phyloP scores from a whole-genome alignment of 805 yeast genomes.

The Nakazawaea laoshanensis region DNA sequence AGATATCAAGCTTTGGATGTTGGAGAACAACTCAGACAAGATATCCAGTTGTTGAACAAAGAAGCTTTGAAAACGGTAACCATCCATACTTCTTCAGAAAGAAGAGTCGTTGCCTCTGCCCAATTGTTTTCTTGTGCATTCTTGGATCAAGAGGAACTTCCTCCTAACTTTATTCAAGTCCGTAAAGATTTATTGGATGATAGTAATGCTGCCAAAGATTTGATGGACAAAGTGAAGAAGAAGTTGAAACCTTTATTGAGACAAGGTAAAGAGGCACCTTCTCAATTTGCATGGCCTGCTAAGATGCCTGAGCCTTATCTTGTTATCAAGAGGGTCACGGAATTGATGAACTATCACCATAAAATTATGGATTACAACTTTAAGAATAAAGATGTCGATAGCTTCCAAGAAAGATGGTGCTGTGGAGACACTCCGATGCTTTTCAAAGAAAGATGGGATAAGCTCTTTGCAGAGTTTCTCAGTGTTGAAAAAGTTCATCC shows the following conservation, averaged over 20 bases:
- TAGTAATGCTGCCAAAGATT: slow-evolving; percentile 94
- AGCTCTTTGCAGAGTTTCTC: slow-evolving; percentile 83
- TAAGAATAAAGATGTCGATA: slow-evolving; percentile 51
- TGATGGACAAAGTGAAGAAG: slow-evolving; percentile 97
- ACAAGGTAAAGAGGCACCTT: slow-evolving; percentile 95
- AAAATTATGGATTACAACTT: slow-evolving; percentile 78
- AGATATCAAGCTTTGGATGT: slow-evolving; percentile 88
- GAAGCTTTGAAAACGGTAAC: slow-evolving; percentile 79
- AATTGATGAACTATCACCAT: slow-evolving; percentile 87
- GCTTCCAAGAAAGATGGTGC: slow-evolving; percentile 83
- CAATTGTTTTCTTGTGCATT: slow-evolving; percentile 73
- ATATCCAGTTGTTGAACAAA: slow-evolving; percentile 76
- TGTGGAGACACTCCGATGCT: slow-evolving; percentile 90
- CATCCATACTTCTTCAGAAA: slow-evolving; percentile 85
- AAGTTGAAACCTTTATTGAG: slow-evolving; percentile 88
- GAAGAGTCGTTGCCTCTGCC: slow-evolving; percentile 91
- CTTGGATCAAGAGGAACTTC: slow-evolving; percentile 60
- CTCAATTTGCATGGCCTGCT: slow-evolving; percentile 98
- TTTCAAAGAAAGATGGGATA: slow-evolving; percentile 96
- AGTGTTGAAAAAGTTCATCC: slow-evolving; percentile 96
- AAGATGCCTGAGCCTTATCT: slow-evolving; percentile 96
- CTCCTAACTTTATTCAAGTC: slow-evolving; percentile 72
- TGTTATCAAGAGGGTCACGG: slow-evolving; percentile 90
- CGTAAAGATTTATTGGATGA: slow-evolving; percentile 91
- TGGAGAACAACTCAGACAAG: slow-evolving; percentile 94